Evolutionary conservation across 2,329 filamentous ascomycete species (phyloP), one percentile per base, ranked within the genome.

Genomic region (Pseudogymnoascus sp.): DNA sequence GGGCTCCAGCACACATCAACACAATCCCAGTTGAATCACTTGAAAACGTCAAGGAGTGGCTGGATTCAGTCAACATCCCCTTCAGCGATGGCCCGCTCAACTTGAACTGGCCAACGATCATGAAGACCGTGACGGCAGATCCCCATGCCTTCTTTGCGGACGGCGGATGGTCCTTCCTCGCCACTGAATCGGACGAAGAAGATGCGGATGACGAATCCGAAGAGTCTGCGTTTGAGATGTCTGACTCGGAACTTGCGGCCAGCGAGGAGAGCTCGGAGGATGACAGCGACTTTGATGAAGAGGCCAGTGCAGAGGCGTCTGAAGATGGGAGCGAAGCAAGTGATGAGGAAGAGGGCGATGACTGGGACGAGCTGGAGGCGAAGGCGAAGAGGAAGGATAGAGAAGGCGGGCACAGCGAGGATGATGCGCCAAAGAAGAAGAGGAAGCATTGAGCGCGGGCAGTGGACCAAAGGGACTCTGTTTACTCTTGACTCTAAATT

Each of bases 71-170:
- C 59, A 93, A 99, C 72, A 96, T 99, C 72, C 88, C 94, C 16
- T 97, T 88, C 79, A 90, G 86, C 11, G 95, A 99, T 76, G 94
- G 94, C 63, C 94, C 93, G 1, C 85, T 99, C 69, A 99, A 99
- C 78, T 82, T 99, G 63, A 97, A 97, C 81, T 99, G 94, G 94
- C 89, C 90, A 10, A 96, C 92, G 14, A 99, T 99, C 73, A 99
- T 99, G 92, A 99, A 99, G 82, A 99, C 94, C 0, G 92, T 99
- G 25, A 93, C 90, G 18, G 87, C 89, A 37, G 92, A 99, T 73
- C 91, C 94, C 1, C 93, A 99, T 73, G 85, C 89, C 69, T 99
- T 99, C 84, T 99, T 97, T 76, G 85, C 83, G 3, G 93, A 97
- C 67, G 94, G 95, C 33, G 94, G 94, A 53, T 99, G 94, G 94